Evolutionary conservation across 1,139 yeast genomes (phyloP).

Genomic region (Torulaspora pretoriensis): DNA sequence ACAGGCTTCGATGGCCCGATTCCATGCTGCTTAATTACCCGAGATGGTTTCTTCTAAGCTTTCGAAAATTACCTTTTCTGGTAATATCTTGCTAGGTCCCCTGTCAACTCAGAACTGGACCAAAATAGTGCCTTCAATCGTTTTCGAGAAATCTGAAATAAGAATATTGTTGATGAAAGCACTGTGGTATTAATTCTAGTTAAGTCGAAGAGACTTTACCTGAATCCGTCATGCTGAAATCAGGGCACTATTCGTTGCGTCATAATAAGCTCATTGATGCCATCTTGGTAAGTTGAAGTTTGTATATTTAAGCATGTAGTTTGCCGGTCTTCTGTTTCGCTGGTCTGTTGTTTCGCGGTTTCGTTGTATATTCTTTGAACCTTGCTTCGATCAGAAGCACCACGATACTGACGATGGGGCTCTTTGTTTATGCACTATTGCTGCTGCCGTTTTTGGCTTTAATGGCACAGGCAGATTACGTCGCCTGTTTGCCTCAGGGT

Average conservation of each 20-base stretch:
- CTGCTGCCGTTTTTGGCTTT: background rate
- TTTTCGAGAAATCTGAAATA: background rate
- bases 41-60: background rate
- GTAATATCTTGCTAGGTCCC: background rate
- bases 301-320: background rate
- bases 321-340: background rate
- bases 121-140: background rate
- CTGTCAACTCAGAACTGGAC: background rate
- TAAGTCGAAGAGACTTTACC: background rate
- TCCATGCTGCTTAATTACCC: background rate
- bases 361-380: background rate
- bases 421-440: background rate
- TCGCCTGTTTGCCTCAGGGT: slow-evolving; percentile 7
- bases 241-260: background rate
- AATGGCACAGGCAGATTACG: background rate
- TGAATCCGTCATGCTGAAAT: background rate
- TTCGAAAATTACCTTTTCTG: background rate
- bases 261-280: background rate
- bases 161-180: background rate
- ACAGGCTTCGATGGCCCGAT: background rate
- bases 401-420: background rate
- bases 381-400: background rate
- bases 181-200: background rate
- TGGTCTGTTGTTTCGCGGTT: too few species aligned
- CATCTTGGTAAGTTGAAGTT: background rate